These are phyloP conservation scores for Xylariales sp. DNA, from an alignment of 2,329 filamentous ascomycete species.

Conservation along the genomic window DNA sequence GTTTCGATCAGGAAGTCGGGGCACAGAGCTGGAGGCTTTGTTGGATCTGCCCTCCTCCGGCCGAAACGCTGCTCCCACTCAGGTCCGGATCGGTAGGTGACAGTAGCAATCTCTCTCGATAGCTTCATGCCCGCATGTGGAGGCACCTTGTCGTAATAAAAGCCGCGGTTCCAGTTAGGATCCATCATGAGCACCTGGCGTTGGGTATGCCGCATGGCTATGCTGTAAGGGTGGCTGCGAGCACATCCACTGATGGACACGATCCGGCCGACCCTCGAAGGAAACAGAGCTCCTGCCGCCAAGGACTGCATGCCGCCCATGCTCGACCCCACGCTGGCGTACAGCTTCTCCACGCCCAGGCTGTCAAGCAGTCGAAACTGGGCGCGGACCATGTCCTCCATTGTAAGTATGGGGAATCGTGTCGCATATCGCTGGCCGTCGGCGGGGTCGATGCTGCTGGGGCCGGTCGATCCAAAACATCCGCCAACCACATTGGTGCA, in stretches of 20 bases:
- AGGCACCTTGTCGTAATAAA: slow-evolving; percentile 84
- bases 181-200: slow-evolving; percentile 99
- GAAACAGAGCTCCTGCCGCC: slow-evolving; percentile 79
- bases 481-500: slow-evolving; percentile 97
- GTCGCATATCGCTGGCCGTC: slow-evolving; percentile 89
- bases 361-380: slow-evolving; percentile 85
- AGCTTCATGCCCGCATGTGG: slow-evolving; percentile 98
- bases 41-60: slow-evolving; percentile 76
- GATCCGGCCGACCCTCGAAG: slow-evolving; percentile 74
- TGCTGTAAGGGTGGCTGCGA: slow-evolving; percentile 92
- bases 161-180: slow-evolving; percentile 91
- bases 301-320: slow-evolving; percentile 99
- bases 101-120: slow-evolving; percentile 92
- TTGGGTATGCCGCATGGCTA: slow-evolving; percentile 97
- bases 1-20: slow-evolving; percentile 98
- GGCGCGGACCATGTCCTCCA: slow-evolving; percentile 96
- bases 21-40: slow-evolving; percentile 86
- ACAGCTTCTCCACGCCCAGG: slow-evolving; percentile 71
- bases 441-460: slow-evolving; percentile 80
- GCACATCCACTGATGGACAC: slow-evolving; percentile 92
- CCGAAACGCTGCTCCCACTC: slow-evolving; percentile 98
- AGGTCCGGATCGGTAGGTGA: slow-evolving; percentile 92
- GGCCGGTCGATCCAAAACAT: slow-evolving; percentile 93
- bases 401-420: slow-evolving; percentile 88
- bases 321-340: slow-evolving; percentile 90